A percentile compares a stretch with the other conserved stretches of the same genome.
phyloP scores from a whole-genome alignment of 2,329 filamentous ascomycete species.

The Daldinia sp. region DNA sequence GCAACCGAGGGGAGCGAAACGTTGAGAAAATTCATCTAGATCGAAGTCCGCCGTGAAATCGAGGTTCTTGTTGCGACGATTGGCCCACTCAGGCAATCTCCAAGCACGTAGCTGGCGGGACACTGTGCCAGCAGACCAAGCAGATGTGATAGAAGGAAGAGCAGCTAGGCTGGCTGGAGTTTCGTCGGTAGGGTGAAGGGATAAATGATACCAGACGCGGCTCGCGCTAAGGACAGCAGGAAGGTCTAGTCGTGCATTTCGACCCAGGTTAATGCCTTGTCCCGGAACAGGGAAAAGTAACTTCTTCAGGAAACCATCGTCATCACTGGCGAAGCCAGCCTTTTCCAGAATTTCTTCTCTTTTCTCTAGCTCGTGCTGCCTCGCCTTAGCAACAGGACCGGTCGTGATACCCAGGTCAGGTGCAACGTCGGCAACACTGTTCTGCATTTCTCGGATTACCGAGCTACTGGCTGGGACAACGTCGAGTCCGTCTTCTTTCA shows the following conservation, averaged over 20 bases:
- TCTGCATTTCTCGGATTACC: conserved; percentile 87
- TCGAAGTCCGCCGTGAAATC: conserved; percentile 99
- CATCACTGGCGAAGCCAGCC: conserved; percentile 82
- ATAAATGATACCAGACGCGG: conserved; percentile 94
- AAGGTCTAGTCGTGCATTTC: conserved; percentile 82
- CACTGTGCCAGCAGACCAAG: conserved; percentile 93
- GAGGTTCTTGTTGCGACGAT: conserved; percentile 87
- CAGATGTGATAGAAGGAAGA: conserved; percentile 77
- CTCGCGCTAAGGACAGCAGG: conserved; percentile 80
- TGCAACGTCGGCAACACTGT: conserved; percentile 80
- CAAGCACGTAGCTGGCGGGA: conserved; percentile 93
- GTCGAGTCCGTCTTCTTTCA: conserved; percentile 95
- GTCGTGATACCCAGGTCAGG: conserved; percentile 82
- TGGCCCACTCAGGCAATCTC: conserved; percentile 96
- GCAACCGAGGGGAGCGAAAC: conserved; percentile 87
- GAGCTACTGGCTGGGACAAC: conserved; percentile 80
- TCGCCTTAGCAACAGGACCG: conserved; percentile 75
- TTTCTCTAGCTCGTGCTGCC: conserved; percentile 83
- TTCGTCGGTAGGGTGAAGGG: conserved; percentile 91
- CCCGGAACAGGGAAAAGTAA: conserved; percentile 83
- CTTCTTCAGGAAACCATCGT: conserved; percentile 84
- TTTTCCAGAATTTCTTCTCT: conserved; percentile 88
- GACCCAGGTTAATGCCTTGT: conserved; percentile 84
- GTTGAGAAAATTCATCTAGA: conserved; percentile 86
- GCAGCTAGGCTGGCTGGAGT: conserved; percentile 79